phyloP scores from a whole-genome alignment of 441 rosid species.

The Populus hybrid region DNA sequence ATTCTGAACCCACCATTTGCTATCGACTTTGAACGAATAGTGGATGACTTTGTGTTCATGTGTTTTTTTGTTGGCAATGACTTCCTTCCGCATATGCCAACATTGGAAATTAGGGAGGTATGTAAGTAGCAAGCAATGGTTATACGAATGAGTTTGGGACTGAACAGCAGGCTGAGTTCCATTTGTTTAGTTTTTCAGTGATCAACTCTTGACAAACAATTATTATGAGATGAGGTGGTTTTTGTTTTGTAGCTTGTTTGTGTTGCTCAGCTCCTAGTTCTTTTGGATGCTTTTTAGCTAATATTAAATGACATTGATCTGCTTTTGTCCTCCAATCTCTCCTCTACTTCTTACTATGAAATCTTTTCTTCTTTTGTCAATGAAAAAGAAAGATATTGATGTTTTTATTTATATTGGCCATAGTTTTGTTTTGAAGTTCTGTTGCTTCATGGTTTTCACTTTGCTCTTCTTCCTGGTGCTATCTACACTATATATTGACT shows the following conservation, averaged over 20 bases:
- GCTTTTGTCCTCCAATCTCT: not conserved
- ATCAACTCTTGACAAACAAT: not conserved
- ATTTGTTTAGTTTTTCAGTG: not conserved
- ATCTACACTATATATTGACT: not conserved
- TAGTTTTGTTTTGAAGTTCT: not conserved
- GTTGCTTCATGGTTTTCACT: not conserved
- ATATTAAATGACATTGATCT: not conserved
- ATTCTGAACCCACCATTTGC: conserved; percentile 76
- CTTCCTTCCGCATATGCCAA: conserved; percentile 99
- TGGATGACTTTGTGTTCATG: conserved; percentile 93
- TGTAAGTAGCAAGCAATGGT: conserved; percentile 8
- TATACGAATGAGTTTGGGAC: not conserved
- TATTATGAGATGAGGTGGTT: not conserved
- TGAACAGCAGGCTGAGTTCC: not conserved
- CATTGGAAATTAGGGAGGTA: conserved; percentile 97
- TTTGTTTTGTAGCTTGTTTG: not conserved
- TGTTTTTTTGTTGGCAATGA: conserved; percentile 99
- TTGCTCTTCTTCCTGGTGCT: not conserved
- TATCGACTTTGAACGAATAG: conserved; percentile 77
- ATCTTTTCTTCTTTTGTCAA: not conserved
- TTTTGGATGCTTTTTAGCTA: not conserved
- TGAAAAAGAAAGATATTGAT: not conserved
- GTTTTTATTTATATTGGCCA: not conserved
- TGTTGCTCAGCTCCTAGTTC: not conserved
- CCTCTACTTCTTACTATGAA: not conserved